Evolutionary conservation across 148 eudicot species (phyloP), one percentile per base, ranked within the genome.

Genomic region (Nepenthes gracilis): DNA sequence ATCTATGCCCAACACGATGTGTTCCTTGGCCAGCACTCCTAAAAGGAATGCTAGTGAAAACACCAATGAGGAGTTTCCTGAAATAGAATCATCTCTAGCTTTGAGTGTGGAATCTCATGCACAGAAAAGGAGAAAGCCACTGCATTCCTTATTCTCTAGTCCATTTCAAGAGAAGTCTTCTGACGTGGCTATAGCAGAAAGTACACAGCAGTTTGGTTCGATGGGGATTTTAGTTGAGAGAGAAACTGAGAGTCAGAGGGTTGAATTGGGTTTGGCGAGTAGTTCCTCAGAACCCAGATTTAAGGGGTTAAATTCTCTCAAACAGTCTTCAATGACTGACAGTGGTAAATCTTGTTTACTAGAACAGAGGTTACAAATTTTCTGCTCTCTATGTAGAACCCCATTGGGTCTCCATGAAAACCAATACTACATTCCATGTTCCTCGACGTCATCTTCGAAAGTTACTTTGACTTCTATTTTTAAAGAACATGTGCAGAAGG

Each of bases 81-180:
- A 74, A 56, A 66, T 54, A 57, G 90, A 82, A 32, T 82, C 83
- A 32, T 60, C 77, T 12, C 60, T 74, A 33, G 72, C 67, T 73
- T 67, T 68, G 72, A 92, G 94, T 64, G 90, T 81, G 32, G 86
- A 86, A 69, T 88, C 93, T 67, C 80, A 69, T 77, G 69, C 64
- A 51, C 82, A 73, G 38, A 88, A 88, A 76, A 79, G 85, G 75
- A 85, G 88, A 76, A 78, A 70, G 64, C 40, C 70, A 40, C 64
- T 73, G 63, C 70, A 68, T 57, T 66, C 74, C 35, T 72, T 71
- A 57, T 37, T 73, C 57, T 63, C 75, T 51, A 67, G 72, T 66
- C 59, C 55, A 23, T 35, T 67, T 43, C 70, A 70, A 63, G 71
- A 59, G 34, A 70, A 73, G 70, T 57, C 67, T 2, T 77, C 66